Conservation (phyloP, 106 monocot species). For the Platanthera guangdongensis region DNA sequence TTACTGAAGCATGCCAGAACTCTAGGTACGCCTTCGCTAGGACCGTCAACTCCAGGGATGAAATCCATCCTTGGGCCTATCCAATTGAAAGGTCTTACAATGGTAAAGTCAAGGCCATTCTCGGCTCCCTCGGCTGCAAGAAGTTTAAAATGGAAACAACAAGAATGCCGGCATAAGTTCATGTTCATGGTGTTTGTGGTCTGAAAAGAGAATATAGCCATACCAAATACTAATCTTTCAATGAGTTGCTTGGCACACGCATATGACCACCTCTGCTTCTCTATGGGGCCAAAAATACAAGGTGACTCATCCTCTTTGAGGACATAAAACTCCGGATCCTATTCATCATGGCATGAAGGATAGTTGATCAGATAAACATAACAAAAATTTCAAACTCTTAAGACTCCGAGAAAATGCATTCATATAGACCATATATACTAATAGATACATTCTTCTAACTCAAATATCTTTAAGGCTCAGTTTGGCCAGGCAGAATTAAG, state of each 20-base stretch:
- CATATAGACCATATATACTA: too few species aligned
- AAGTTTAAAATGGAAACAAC: background rate
- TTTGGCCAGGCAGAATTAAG: too few species aligned
- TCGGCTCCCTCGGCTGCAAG: constrained; percentile 63
- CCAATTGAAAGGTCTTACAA: constrained; percentile 74
- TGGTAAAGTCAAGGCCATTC: constrained; percentile 59
- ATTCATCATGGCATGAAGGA: background rate
- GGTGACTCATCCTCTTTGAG: constrained; percentile 58
- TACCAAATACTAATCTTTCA: constrained; percentile 68
- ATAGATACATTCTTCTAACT: too few species aligned
- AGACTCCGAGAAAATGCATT: too few species aligned
- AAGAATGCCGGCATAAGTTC: background rate
- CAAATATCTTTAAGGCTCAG: too few species aligned
- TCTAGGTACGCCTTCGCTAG: constrained; percentile 72
- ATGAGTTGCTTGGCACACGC: constrained; percentile 73
- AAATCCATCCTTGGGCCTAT: constrained; percentile 82
- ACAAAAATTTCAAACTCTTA: too few species aligned
- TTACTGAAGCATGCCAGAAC: constrained; percentile 76
- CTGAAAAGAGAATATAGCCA: background rate
- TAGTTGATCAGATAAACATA: too few species aligned
- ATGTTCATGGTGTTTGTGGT: background rate
- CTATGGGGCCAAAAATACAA: constrained; percentile 72
- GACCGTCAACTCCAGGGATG: constrained; percentile 78
- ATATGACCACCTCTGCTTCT: constrained; percentile 74
- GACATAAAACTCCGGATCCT: constrained; percentile 68